A percentile compares a stretch with the other conserved stretches of the same genome.
Conservation (phyloP, 2,329 filamentous ascomycete genomes). For the Plectosphaerella cucumerina region DNA sequence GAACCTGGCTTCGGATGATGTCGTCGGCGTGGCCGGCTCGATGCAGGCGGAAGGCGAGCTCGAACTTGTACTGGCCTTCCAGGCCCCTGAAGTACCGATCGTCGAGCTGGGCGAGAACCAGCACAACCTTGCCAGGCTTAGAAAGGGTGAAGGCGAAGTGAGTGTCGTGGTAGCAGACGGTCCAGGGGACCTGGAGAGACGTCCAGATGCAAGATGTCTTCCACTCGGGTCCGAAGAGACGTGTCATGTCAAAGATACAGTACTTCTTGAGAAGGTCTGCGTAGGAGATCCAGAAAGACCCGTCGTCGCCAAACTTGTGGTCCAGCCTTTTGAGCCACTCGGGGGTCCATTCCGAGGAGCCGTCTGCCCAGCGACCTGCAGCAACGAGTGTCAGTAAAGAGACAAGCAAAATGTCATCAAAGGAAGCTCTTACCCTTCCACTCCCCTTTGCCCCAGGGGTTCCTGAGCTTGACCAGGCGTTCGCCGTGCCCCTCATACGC, state of each 20-base stretch:
- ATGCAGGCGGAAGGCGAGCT: constrained; percentile 51
- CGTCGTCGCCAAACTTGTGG: constrained; percentile 66
- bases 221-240: constrained; percentile 49
- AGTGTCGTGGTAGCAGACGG: constrained; percentile 48
- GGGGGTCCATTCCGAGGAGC: constrained; percentile 69
- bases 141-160: constrained; percentile 49
- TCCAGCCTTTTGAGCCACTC: constrained; percentile 65
- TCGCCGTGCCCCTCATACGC: constrained; percentile 56
- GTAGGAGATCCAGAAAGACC: constrained; percentile 45
- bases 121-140: constrained; percentile 44
- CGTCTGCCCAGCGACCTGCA: constrained; percentile 47
- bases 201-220: constrained; percentile 43
- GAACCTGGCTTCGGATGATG: constrained; percentile 48
- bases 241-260: constrained; percentile 37
- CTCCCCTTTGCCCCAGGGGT: constrained; percentile 78
- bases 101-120: constrained; percentile 55
- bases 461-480: constrained; percentile 62
- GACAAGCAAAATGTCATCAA: constrained; percentile 35
- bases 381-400: neutral
- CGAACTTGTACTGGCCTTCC: constrained; percentile 51
- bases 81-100: constrained; percentile 54
- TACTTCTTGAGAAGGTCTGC: constrained; percentile 40
- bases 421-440: constrained; percentile 68
- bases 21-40: constrained; percentile 45
- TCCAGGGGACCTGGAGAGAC: constrained; percentile 51